These are phyloP conservation scores for Asterochloris sp. DNA, from an alignment of 139 green algal species.

Conservation along the genomic window DNA sequence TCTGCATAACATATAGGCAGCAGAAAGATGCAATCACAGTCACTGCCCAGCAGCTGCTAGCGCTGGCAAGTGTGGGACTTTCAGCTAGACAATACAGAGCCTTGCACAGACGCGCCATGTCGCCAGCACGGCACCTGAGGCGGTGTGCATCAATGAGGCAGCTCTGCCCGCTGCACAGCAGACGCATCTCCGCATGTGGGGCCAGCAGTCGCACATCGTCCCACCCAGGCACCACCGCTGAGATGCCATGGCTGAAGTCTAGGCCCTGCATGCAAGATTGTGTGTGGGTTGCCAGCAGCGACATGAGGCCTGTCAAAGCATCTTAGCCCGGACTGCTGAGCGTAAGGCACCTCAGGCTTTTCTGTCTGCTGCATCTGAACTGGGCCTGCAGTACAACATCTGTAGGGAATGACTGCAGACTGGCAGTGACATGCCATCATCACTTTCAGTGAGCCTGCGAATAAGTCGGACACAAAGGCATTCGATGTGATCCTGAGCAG, in stretches of 20 bases:
- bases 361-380: not conserved
- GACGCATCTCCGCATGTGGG: slow-evolving; percentile 72
- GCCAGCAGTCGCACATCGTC: slow-evolving; percentile 68
- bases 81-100: too few relatives aligned
- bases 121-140: slow-evolving; percentile 33
- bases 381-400: not conserved
- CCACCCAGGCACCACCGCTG: slow-evolving; percentile 55
- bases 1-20: too few relatives aligned
- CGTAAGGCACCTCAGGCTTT: not conserved
- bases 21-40: too few relatives aligned
- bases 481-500: too few relatives aligned
- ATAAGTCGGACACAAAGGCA: too few relatives aligned
- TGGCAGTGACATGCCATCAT: not conserved
- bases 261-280: slow-evolving; percentile 1
- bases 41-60: too few relatives aligned
- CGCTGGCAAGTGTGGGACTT: too few relatives aligned
- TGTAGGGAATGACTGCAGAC: not conserved
- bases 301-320: not conserved
- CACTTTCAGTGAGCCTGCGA: not conserved
- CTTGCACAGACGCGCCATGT: not conserved
- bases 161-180: slow-evolving; percentile 55
- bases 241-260: slow-evolving; percentile 13
- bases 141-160: slow-evolving; percentile 51
- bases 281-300: not conserved
- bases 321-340: too few relatives aligned